phyloP scores from a whole-genome alignment of 176 grass and related monocot genomes.

The Cenchrus americanus region DNA sequence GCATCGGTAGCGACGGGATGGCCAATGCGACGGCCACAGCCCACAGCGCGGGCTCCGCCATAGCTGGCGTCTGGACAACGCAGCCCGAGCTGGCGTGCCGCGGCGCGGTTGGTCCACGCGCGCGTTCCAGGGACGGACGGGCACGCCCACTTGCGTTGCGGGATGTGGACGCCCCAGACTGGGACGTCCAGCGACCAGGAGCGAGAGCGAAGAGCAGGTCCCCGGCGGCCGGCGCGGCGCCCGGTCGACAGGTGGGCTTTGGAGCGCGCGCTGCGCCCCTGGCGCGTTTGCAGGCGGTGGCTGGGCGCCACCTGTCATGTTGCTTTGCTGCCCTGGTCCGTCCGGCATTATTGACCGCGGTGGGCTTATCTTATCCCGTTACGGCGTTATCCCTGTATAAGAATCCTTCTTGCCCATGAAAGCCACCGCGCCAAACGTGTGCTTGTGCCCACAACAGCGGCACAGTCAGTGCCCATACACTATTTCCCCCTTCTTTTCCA shows the following conservation, averaged over 20 bases:
- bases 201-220: not conserved
- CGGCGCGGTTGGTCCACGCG: not conserved
- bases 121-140: not conserved
- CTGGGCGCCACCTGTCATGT: not conserved
- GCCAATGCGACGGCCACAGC: not conserved
- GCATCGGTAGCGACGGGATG: not conserved
- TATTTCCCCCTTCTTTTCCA: too few species aligned
- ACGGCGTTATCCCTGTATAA: not conserved
- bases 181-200: not conserved
- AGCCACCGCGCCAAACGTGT: not conserved
- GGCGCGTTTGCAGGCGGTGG: not conserved
- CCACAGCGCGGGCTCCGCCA: too few species aligned
- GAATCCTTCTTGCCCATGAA: not conserved
- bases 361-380: conserved; percentile 11
- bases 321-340: not conserved
- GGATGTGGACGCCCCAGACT: not conserved
- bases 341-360: not conserved
- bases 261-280: not conserved
- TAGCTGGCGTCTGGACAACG: not conserved
- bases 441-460: too few species aligned
- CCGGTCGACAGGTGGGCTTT: not conserved
- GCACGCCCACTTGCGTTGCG: not conserved
- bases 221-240: not conserved
- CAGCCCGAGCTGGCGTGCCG: not conserved
- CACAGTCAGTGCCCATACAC: too few species aligned